Conservation (phyloP, 805 yeast species). For the Wickerhamomyces ciferrii region DNA sequence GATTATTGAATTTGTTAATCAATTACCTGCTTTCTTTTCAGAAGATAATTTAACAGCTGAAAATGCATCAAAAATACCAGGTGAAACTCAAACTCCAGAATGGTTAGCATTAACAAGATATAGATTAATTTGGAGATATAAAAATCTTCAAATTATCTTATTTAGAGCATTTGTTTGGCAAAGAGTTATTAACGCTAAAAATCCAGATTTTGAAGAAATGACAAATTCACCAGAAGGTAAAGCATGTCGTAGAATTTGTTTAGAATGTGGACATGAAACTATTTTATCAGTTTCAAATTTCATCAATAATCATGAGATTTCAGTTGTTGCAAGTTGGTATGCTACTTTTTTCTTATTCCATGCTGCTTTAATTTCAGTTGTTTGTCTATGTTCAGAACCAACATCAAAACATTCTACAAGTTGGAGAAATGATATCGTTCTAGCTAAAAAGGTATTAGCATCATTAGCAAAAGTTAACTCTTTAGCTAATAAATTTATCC, state of each 20-base stretch:
- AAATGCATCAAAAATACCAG: constrained; percentile 17
- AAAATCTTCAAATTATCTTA: constrained; percentile 48
- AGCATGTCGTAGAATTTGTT: constrained; percentile 44
- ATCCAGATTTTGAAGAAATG: constrained; percentile 25
- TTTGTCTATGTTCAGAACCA: constrained; percentile 48
- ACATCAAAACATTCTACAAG: constrained; percentile 34
- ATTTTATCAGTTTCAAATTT: constrained; percentile 43
- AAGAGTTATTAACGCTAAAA: constrained; percentile 35
- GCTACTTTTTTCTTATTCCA: constrained; percentile 60
- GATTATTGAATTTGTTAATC: constrained; percentile 33
- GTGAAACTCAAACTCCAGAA: constrained; percentile 27
- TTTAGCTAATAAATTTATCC: constrained; percentile 39
- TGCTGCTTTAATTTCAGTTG: constrained; percentile 54
- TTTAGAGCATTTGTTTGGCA: constrained; percentile 56
- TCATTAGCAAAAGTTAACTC: constrained; percentile 36
- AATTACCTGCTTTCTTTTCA: constrained; percentile 42
- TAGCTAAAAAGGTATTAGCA: constrained; percentile 33
- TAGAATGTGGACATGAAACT: constrained; percentile 46
- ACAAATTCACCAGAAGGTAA: constrained; percentile 37
- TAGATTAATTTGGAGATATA: constrained; percentile 54
- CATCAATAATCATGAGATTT: constrained; percentile 26
- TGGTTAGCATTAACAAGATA: constrained; percentile 53
- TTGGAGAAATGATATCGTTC: constrained; percentile 40
- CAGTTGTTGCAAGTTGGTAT: constrained; percentile 57
- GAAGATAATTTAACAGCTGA: constrained; percentile 31